phyloP scores from a whole-genome alignment of 176 grass and related monocot genomes.

The Triticum timopheevii region DNA sequence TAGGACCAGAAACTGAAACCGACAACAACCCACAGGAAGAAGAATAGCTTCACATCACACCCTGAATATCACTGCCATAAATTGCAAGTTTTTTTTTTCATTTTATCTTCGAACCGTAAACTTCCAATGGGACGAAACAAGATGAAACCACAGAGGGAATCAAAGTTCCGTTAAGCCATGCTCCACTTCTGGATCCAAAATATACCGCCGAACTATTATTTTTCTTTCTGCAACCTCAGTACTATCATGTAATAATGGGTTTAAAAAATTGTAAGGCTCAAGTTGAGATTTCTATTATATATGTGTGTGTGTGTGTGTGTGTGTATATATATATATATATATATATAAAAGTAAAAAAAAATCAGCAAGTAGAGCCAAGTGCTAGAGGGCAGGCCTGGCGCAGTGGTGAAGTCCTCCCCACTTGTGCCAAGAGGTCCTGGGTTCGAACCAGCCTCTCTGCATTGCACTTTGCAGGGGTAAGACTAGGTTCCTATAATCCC shows the following conservation, averaged over 20 bases:
- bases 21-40: background rate
- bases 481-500: too few relatives aligned
- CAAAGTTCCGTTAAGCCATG: background rate
- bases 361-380: conserved; percentile 23
- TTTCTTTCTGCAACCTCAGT: background rate
- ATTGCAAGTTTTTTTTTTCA: background rate
- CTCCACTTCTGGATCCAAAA: background rate
- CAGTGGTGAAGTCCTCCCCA: too few relatives aligned
- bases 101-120: background rate
- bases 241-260: background rate
- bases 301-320: too few relatives aligned
- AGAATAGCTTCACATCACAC: background rate
- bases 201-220: background rate
- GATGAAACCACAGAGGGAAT: background rate
- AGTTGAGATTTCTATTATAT: background rate
- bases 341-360: background rate
- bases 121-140: background rate
- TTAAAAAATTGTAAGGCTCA: background rate
- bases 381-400: too few relatives aligned
- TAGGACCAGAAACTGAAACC: background rate
- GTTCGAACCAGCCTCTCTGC: too few relatives aligned
- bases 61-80: background rate
- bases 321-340: background rate
- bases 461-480: too few relatives aligned
- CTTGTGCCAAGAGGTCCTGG: too few relatives aligned